Conservation (phyloP, 2,329 filamentous ascomycete genomes). For the Acrocalymma vagum region DNA sequence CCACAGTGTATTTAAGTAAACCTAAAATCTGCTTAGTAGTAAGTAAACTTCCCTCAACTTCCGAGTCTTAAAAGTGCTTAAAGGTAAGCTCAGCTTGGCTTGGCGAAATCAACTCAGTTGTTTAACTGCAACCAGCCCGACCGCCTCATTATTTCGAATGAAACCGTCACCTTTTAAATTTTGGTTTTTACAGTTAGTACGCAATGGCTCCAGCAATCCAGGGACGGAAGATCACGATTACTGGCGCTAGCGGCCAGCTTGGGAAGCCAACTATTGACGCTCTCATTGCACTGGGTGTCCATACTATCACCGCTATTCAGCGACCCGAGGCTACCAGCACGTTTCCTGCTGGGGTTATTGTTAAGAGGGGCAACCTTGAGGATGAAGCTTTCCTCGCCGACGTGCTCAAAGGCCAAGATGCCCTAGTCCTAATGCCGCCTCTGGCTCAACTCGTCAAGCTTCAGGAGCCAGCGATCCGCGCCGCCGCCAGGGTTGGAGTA, state of each 20-base stretch:
- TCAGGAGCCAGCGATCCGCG: constrained; percentile 8
- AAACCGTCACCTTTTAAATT: too few relatives aligned
- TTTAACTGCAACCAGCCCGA: too few relatives aligned
- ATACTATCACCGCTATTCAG: constrained; percentile 59
- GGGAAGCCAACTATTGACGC: constrained; percentile 45
- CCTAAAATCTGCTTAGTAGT: too few relatives aligned
- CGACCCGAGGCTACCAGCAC: constrained; percentile 51
- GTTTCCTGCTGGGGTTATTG: constrained; percentile 49
- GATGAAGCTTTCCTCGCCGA: constrained; percentile 45
- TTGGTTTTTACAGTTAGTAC: too few relatives aligned
- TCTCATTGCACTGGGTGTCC: constrained; percentile 53
- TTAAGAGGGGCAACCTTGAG: constrained; percentile 58
- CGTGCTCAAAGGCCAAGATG: constrained; percentile 39
- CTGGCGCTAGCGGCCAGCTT: constrained; percentile 38
- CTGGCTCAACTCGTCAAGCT: constrained; percentile 11
- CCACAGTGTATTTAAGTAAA: too few relatives aligned
- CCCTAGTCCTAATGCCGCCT: constrained; percentile 45
- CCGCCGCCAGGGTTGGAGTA: constrained; percentile 12
- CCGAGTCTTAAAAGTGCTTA: too few relatives aligned
- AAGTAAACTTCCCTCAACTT: too few relatives aligned
- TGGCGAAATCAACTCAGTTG: too few relatives aligned
- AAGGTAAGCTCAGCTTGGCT: too few relatives aligned
- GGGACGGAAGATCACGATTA: constrained; percentile 13
- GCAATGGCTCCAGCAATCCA: too few relatives aligned
- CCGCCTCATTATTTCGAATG: too few relatives aligned